phyloP scores from a whole-genome alignment of 2,329 filamentous ascomycete species.

The Trichophyton equinum region DNA sequence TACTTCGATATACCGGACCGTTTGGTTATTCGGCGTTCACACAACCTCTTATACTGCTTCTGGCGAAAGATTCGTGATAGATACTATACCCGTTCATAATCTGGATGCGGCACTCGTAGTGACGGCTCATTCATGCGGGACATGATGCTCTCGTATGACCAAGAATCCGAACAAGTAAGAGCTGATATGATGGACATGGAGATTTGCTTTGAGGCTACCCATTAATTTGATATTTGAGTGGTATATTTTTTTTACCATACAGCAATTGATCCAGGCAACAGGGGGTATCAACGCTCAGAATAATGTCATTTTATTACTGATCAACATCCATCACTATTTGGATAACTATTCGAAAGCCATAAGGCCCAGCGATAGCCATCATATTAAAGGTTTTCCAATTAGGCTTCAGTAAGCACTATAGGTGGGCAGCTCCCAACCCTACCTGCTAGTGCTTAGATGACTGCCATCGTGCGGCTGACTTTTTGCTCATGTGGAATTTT shows the following conservation, averaged over 20 bases:
- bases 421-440: background rate
- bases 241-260: constrained; percentile 5
- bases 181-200: too few relatives aligned
- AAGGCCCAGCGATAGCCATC: constrained; percentile 17
- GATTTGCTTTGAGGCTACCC: constrained; percentile 14
- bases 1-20: too few relatives aligned
- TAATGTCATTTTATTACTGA: constrained; percentile 19
- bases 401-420: constrained; percentile 9
- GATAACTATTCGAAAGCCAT: constrained; percentile 17
- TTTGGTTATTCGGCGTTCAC: background rate
- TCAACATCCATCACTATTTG: constrained; percentile 15
- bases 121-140: background rate
- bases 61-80: background rate
- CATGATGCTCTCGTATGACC: background rate
- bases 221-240: constrained; percentile 17
- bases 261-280: constrained; percentile 11
- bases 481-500: constrained; percentile 17
- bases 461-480: background rate
- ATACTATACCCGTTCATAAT: background rate
- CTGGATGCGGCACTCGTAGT: background rate
- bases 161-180: too few relatives aligned
- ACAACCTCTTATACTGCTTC: background rate
- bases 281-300: constrained; percentile 18
- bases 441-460: background rate
- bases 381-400: constrained; percentile 16